Base-by-base conservation (phyloP, 176 grass and related monocot genomes). In the Triticum dicoccoides region DNA sequence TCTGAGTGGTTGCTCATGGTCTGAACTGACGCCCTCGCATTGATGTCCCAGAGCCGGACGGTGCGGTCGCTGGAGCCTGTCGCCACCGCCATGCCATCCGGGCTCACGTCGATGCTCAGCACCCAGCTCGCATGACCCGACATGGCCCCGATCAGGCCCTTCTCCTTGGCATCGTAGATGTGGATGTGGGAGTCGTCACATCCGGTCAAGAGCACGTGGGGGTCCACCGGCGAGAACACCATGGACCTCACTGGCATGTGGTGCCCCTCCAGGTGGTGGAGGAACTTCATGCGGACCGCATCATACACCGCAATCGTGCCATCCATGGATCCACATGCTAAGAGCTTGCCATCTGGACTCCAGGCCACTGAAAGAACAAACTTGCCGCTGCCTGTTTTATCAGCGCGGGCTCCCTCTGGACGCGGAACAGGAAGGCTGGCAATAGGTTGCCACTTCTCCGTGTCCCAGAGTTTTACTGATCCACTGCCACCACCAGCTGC, bases 251-350 rank as follows among this genome's bases (percentile, higher is more conserved):
- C 93, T 2, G 96, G 90, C 93, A 94, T 96, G 86, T 91, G 75
- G 83, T 98, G 96, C 35, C 96, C 96, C 39, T 95, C 90, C 2
- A 98, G 93, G 44, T 98, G 92, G 87, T 98, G 93, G 4, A 98
- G 90, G 65, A 98, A 92, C 85, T 98, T 98, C 76, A 89, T 88
- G 25, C 96, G 96, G 0, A 79, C 76, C 2, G 86, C 81, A 20
- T 92, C 96, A 2, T 94, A 96, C 62, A 98, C 85, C 0, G 90
- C 93, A 4, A 98, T 82, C 17, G 90, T 95, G 41, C 96, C 97
- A 21, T 98, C 97, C 77, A 93, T 94, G 44, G 90, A 96, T 59
- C 93, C 90, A 39, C 94, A 98, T 34, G 94, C 97, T 65, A 98
- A 84, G 5, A 88, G 92, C 75, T 88, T 90, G 17, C 97, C 94